Evolutionary conservation across 495 filamentous ascomycete species (phyloP).

Genomic region (Aspergillus diversus): DNA sequence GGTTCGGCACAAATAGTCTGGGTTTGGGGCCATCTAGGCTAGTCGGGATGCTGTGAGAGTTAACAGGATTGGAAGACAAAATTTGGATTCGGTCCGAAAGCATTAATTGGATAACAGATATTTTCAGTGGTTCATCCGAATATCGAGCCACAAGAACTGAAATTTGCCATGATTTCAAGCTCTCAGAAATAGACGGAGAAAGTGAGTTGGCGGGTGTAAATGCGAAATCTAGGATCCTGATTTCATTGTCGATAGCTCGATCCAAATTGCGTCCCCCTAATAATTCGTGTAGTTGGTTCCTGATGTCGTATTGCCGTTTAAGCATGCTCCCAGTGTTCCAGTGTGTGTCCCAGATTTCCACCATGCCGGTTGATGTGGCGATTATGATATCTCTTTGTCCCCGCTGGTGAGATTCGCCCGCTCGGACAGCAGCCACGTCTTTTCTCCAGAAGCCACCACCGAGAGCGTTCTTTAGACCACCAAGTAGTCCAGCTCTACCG

Average conservation of each 20-base stretch:
- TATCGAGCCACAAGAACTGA: slow-evolving; percentile 35
- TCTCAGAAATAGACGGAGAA: slow-evolving; percentile 22
- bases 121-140: slow-evolving; percentile 19
- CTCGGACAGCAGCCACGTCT: slow-evolving; percentile 75
- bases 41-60: slow-evolving; percentile 28
- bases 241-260: slow-evolving; percentile 35
- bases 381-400: slow-evolving; percentile 85
- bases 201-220: slow-evolving; percentile 28
- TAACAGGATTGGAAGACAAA: slow-evolving; percentile 35
- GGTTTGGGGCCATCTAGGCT: slow-evolving; percentile 54
- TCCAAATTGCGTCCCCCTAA: slow-evolving; percentile 26
- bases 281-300: slow-evolving; percentile 38
- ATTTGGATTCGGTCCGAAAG: slow-evolving; percentile 33
- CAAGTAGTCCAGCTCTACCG: slow-evolving; percentile 65
- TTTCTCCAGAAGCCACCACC: slow-evolving; percentile 66
- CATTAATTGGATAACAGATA: slow-evolving; percentile 36
- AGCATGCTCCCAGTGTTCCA: slow-evolving; percentile 71
- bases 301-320: slow-evolving; percentile 55
- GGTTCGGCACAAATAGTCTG: slow-evolving; percentile 74
- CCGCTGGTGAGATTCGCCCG: slow-evolving; percentile 67
- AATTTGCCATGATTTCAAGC: slow-evolving; percentile 36
- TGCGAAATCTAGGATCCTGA: slow-evolving; percentile 45
- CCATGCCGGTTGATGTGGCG: slow-evolving; percentile 68
- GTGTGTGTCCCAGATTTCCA: slow-evolving; percentile 86
- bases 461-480: slow-evolving; percentile 73